Base-by-base conservation (phyloP, 768 basidiomycete genomes). In the Cystofilobasidium bisporidii region DNA sequence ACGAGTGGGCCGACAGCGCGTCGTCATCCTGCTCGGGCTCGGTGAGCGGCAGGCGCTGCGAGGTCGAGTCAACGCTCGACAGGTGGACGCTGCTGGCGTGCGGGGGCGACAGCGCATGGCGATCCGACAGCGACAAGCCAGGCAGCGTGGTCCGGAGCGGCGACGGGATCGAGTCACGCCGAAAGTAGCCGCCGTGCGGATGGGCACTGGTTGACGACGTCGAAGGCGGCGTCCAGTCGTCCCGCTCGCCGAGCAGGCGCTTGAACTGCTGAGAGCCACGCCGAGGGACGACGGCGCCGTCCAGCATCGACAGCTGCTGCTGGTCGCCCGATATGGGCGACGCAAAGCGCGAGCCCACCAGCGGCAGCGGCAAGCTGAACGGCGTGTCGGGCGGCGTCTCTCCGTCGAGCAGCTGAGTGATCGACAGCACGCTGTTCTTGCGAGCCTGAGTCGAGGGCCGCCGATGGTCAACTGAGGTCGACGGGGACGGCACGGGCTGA, bases 1-100 rank as follows among this genome's bases (percentile, higher is more conserved):
- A 56, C 53, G 53, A 56, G 53, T 56, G 53, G 2, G 53, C 53
- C 53, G 53, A 56, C 8, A 56, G 53, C 8, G 28, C 53, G 53
- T 56, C 53, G 53, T 56, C 53, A 8, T 56, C 53, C 2, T 18
- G 26, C 14, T 32, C 53, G 18, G 53, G 9, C 4, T 56, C 53
- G 26, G 32, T 15, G 3, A 10, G 50, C 12, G 50, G 28, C 43
- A 43, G 43, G 4, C 43, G 43, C 14, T 43, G 43, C 43, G 43
- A 11, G 4, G 22, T 24, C 15, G 22, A 48, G 5, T n/a, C 10
- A n/a, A 10, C 22, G 15, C 15, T 2, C 22, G n/a, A 24, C 47
- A 48, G 47, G 15, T 48, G 47, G 47, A 10, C 1, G n/a, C 47
- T 22, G 43, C 17, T 32, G n/a, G n/a, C n/a, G 53, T 15, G 17